Evolutionary conservation across 106 monocot genomes (phyloP), one percentile per base, ranked within the genome.

Genomic region (Iris macrosiphon): DNA sequence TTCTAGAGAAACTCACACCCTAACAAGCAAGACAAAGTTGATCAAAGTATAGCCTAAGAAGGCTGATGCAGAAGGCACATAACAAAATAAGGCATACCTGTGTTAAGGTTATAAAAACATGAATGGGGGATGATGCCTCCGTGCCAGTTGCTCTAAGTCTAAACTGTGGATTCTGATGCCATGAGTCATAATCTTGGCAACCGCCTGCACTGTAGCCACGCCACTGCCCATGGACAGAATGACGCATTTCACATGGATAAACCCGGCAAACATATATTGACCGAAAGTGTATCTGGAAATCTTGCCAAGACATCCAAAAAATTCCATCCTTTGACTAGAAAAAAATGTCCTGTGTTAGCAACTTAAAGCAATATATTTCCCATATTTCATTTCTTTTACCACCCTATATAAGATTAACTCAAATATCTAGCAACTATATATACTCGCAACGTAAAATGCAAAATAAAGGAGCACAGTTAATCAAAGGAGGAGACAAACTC

Each of bases 231-330:
- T 86, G 86, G 52, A 96, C 61, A 7, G 86, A 83, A 66, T 90
- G 80, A 4, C 86, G 79, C 96, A 96, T 96, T 63, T 96, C 96
- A 10, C 79, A 75, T 38, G 96, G 96, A 48, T 96, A 96, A 31
- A 96, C 79, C 26, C 96, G 96, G 30, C 96, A 96, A 29, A 96
- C 77, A 70, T 96, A 96, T 72, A 96, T 90, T 4, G 96, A 96
- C 6, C 90, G 79, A 49, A 96, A 96, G 55, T 96, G 96, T 46
- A 96, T 90, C 80, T 96, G 96, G 50, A 96, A 96, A 40, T 96
- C 96, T 82, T 90, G 89, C 96, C 96, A 96, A 23, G 96, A 89
- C 96, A 96, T 96, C 96, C 96, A 96, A 56, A 96, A 90, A 65
- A 96, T 86, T 37, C 96, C 96, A 79, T 96, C 90, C 72, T 86